Evolutionary conservation across 2,329 filamentous ascomycete species (phyloP), one percentile per base, ranked within the genome.

Genomic region (Hawksworthiomyces lignivorus): DNA sequence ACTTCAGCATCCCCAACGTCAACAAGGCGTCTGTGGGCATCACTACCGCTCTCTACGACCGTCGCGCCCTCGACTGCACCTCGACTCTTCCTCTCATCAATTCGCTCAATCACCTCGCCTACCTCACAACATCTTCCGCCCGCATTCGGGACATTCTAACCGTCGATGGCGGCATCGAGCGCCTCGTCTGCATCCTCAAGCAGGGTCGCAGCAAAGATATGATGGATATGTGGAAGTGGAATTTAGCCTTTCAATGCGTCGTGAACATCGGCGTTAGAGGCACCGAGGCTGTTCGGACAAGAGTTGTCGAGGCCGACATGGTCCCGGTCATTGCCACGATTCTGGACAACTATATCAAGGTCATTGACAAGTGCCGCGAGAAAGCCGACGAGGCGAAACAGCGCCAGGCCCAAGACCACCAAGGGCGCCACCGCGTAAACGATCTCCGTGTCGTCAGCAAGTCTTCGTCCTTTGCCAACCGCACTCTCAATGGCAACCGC

Each of bases 221-320:
- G 81, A 96, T 97, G 90, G 90, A 96, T 62, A 95, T 95, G 86
- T 98, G 92, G 92, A 97, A 97, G 67, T 98, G 92, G 92, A 98
- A 96, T 59, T 75, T 98, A 49, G 92, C 92, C 40, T 98, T 98
- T 63, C 92, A 97, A 65, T 98, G 92, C 62, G 89, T 97, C 50
- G 92, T 98, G 60, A 98, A 98, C 63, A 97, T 98, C 58, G 92
- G 92, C 44, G 90, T 98, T 46, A 80, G 92, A 53, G 92, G 92
- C 46, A 96, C 92, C 11, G 92, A 98, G 67, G 82, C 79, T 52
- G 92, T 98, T 46, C 80, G 92, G 53, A 97, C 92, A 44, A 77
- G 92, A 51, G 90, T 98, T 3, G 92, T 98, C 39, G 92, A 98
- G 67, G 92, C 92, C 49, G 92, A 98, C 63, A 96, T 98, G 86